A percentile compares a stretch with the other conserved stretches of the same genome.
Conservation (phyloP, 306 rosid genomes). For the cucumber (Cucumis sativus) region DNA sequence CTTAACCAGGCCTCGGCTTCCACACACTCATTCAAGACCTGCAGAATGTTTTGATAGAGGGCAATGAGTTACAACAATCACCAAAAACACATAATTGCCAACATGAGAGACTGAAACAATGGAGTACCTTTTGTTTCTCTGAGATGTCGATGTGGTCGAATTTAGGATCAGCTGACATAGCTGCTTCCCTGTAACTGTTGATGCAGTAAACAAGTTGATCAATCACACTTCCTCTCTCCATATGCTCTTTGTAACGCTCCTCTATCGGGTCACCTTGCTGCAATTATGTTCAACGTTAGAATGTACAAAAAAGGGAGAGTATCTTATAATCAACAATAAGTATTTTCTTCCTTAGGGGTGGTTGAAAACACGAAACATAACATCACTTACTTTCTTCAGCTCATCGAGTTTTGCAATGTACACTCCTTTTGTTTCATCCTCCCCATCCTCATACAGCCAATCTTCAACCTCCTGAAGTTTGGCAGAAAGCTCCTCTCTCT, state of each 20-base stretch:
- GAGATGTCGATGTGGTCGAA: constrained; percentile 76
- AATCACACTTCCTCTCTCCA: constrained; percentile 56
- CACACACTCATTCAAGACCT: constrained; percentile 73
- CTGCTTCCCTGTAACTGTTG: constrained; percentile 74
- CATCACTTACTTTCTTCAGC: constrained; percentile 52
- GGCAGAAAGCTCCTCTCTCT: constrained; percentile 47
- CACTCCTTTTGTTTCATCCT: constrained; percentile 94
- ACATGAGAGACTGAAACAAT: neutral
- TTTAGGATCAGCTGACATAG: constrained; percentile 50
- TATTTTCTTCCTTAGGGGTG: neutral
- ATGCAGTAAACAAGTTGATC: constrained; percentile 49
- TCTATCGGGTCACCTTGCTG: constrained; percentile 96
- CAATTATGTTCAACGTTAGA: constrained; percentile 1
- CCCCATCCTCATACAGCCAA: constrained; percentile 92
- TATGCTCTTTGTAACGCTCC: constrained; percentile 56
- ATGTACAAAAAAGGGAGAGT: neutral
- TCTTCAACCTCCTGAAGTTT: constrained; percentile 83
- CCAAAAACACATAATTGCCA: neutral
- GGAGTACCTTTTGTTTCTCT: constrained; percentile 64
- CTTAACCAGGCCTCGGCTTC: constrained; percentile 88
- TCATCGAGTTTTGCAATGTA: constrained; percentile 88
- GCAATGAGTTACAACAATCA: neutral
- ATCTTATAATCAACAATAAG: too few species aligned
- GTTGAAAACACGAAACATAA: neutral
- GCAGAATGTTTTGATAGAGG: neutral